Evolutionary conservation across 2,329 filamentous ascomycete genomes (phyloP), one percentile per base, ranked within the genome.

Genomic region (Colletotrichum orbiculare): DNA sequence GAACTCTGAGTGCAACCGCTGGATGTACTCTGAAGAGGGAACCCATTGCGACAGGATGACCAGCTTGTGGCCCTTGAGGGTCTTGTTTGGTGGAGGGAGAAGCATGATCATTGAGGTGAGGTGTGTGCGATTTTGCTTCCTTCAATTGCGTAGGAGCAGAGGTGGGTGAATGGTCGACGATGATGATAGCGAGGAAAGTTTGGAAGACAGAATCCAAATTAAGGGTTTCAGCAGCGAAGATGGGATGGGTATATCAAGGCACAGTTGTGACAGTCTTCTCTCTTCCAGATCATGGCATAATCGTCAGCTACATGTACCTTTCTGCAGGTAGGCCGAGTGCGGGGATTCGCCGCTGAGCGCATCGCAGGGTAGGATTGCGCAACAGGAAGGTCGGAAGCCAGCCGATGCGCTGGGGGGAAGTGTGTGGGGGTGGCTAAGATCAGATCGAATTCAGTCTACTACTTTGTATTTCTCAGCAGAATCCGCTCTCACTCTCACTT

Each of bases 51-150:
- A 68, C 7, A 83, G 67, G 54, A 84, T 70, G 33, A 86, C 68
- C 34, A 85, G 78, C 67, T 82, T 82, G 72, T 86, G 83, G 47
- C 81, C 82, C 50, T 74, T 46, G 42, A 66, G 64, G 60, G 64
- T 64, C 34, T 56, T 56, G 41, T 66, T 66, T 1, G 63, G 59
- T 33, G 63, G 37, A 8, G 63, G 63, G 47, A 66, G 41, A n/a
- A 66, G 63, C 63, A 66, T 66, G 47, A 61, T 63, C 35, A 66
- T 57, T 57, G 50, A 4, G 25, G 25, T 2, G 25, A 10, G 10
- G 6, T 33, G 43, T 25, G 7, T 8, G 8, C 3, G 43, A 33
- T 12, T 46, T 33, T 13, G 37, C 17, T n/a, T 35, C 9, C 6
- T 13, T 25, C 25, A 5, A 25, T 25, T 39, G 9, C 34, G 15